phyloP scores from a whole-genome alignment of 352 stramenopile genomes.

The Thalassiosira livingstoniorum region DNA sequence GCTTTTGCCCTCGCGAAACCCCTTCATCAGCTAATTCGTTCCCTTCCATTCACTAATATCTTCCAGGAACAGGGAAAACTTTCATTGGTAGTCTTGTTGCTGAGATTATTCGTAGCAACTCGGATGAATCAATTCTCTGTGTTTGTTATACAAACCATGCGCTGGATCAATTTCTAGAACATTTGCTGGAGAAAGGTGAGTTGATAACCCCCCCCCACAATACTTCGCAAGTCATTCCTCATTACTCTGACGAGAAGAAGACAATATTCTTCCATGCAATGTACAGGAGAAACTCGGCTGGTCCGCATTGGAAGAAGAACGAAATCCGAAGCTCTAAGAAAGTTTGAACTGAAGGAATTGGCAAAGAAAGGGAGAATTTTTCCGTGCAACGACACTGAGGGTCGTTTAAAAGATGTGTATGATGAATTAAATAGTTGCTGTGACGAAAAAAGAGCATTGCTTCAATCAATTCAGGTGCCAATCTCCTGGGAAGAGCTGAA shows the following conservation, averaged over 20 bases:
- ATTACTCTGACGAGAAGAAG: too few relatives aligned
- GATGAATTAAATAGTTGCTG: constrained; percentile 43
- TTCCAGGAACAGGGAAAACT: constrained; percentile 86
- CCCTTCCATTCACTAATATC: not conserved
- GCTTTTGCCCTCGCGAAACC: not conserved
- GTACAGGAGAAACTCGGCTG: constrained; percentile 72
- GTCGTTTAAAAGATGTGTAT: constrained; percentile 45
- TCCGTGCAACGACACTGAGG: constrained; percentile 5
- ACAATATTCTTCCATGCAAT: too few relatives aligned
- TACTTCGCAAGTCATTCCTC: too few relatives aligned
- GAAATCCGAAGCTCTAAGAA: constrained; percentile 76
- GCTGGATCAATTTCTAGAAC: constrained; percentile 90
- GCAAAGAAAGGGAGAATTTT: constrained; percentile 29
- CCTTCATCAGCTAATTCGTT: too few relatives aligned
- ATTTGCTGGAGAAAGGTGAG: constrained; percentile 81
- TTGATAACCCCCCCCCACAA: too few relatives aligned
- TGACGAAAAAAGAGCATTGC: constrained; percentile 38
- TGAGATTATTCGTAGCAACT: constrained; percentile 81
- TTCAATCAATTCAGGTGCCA: constrained; percentile 41
- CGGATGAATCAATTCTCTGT: constrained; percentile 82
- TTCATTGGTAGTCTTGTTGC: constrained; percentile 88
- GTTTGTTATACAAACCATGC: constrained; percentile 93
- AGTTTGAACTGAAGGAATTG: constrained; percentile 61
- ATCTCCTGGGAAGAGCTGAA: constrained; percentile 47
- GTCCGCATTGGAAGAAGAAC: constrained; percentile 87